Base-by-base conservation (phyloP, 192 early-diverging fungal species). In the Backusella liffmaniae region DNA sequence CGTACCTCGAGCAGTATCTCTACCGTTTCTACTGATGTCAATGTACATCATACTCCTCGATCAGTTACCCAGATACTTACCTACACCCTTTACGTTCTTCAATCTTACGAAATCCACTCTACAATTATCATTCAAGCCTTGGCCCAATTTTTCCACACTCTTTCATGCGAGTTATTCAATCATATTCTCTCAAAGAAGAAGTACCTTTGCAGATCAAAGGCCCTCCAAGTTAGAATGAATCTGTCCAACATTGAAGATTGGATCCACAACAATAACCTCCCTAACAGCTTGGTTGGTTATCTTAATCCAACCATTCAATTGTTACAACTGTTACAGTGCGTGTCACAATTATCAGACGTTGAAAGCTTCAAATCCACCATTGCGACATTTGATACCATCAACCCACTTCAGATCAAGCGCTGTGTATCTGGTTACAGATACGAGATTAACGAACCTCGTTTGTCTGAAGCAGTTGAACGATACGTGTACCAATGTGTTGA, bases 151-250 rank as follows among this genome's bases (percentile, higher is more conserved):
- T 87, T 96, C 74, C 91, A 94, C 84, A 91, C 87, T 73, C 80
- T 96, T 30, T 90, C 91, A 49, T 87, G 89, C 68, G 92, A 92
- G 80, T 78, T 94, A 46, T 96, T 98, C 80, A 98, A 98, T 85
- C 89, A 88, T 36, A 92, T 98, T 78, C 81, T 98, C 79, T 86
- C 91, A 3, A 90, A 88, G 30, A 90, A 88, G 39, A 92, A 95
- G 72, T 84, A 91, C 46, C 85, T 92, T 72, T 89, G 91, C 70
- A 90, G 96, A 18, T 88, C 89, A 26, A 92, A 91, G 62, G 95
- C 97, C 2, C 86, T 95, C 77, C 94, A 93, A 83, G 89, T 96
- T 15, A 92, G 91, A 35, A 89, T 95, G 84, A 98, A 97, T 77
- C 75, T 96, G 37, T 91, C 91, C 12, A 83, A 87, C 36, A 65